Base-by-base conservation (phyloP, 352 stramenopile genomes). In the Globisporangium cylindrosporum region DNA sequence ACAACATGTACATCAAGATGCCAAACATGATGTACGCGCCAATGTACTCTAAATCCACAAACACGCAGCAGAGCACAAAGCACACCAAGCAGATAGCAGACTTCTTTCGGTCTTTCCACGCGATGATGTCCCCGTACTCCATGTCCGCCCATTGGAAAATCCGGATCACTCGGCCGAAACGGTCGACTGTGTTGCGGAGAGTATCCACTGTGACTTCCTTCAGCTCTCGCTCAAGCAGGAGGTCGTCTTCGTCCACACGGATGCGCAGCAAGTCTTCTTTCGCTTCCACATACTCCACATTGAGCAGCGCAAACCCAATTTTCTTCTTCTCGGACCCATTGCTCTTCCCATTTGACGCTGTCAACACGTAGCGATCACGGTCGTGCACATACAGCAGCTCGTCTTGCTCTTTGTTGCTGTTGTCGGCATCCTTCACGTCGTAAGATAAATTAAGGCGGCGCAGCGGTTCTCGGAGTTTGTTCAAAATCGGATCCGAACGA, bases 41-140 rank as follows among this genome's bases (percentile, higher is more conserved):
- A 15, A 76, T 67, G 53, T 96, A 92, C 71, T 96, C 88, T 20
- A 91, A 74, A 59, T 96, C 71, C 12, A 90, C 72, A 61, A 84
- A 88, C 4, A 94, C 55, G 49, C 88, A 96, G n/a, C 62, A 67
- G 32, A 78, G 76, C 8, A 92, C 71, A 56, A 96, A 96, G 25
- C 76, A 56, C 43, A 68, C 56, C 38, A 96, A 81, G 59, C 75
- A 84, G 7, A 94, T 69, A 8, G 71, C 74, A 8, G 88, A 96
- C 62, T 91, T 93, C 61, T 84, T 88, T 60, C 82, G 90, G 79
- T 93, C 89, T 59, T 93, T 94, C 88, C 88, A 96, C 22, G 85
- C 81, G 63, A 96, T 96, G 18, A 96, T 78, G 36, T 88, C 79
- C 34, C 71, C 74, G 63, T 96, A 96, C 59, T 90, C 77, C 22